A percentile compares a stretch with the other conserved stretches of the same genome.
Evolutionary conservation across 345 rosid genomes (phyloP).

Genomic region (Limnanthes douglasii): DNA sequence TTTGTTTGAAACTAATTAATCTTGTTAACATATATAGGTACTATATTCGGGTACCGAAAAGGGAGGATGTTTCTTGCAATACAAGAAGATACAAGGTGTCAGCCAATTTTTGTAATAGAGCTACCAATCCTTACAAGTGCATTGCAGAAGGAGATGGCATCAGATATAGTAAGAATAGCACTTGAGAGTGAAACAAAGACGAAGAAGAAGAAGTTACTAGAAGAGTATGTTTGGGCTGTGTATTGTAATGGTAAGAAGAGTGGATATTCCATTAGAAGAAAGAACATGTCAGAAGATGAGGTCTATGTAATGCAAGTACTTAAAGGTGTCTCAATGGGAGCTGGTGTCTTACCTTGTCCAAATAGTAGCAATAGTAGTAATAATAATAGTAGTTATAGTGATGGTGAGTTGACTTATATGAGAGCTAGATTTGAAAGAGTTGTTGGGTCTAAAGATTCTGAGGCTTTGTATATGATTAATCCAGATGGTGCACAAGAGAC

Average conservation of each 20-base stretch:
- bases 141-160: conserved; percentile 86
- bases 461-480: conserved; percentile 86
- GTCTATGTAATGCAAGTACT: conserved; percentile 71
- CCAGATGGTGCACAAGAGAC: conserved; percentile 84
- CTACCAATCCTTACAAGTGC: conserved; percentile 60
- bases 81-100: conserved; percentile 87
- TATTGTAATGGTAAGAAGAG: conserved; percentile 81
- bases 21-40: no score
- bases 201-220: conserved; percentile 57
- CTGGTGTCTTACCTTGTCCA: conserved; percentile 78
- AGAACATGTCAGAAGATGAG: conserved; percentile 75
- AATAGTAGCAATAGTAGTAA: conserved; percentile 29
- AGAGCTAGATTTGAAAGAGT: conserved; percentile 86
- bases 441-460: conserved; percentile 84
- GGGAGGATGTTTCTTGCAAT: conserved; percentile 72
- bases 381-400: conserved; percentile 39
- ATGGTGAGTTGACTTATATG: conserved; percentile 70
- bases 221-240: conserved; percentile 91
- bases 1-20: no score
- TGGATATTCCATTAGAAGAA: conserved; percentile 83
- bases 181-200: conserved; percentile 83
- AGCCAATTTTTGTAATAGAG: conserved; percentile 71
- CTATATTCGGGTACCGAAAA: conserved; percentile 75
- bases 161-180: conserved; percentile 72
- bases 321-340: conserved; percentile 94